Base-by-base conservation (phyloP, 768 basidiomycete species). In the Russula brevipes region DNA sequence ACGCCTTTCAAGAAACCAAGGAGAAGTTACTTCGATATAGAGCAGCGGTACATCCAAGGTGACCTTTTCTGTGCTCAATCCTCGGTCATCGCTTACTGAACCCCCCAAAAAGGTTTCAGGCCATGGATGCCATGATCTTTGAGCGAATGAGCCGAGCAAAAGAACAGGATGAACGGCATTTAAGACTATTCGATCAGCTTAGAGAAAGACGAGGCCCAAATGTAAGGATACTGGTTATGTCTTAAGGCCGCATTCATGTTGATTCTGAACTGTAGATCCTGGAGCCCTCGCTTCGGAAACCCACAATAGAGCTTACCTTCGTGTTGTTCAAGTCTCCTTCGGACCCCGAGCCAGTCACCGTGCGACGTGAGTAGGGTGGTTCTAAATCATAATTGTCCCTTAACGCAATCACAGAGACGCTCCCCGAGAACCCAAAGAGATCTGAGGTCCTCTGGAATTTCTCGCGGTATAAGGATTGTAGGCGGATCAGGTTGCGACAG, bases 111-210 rank as follows among this genome's bases (percentile, higher is more conserved):
- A 61, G 60, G 7, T 42, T 30, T 16, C 38, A 49, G 19, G 6
- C 30, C 4, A 16, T 47, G 41, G 46, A 52, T 6, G 39, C 14
- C 16, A 49, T 30, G 24, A 57, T 62, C 2, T 5, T 4, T 31
- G 31, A 31, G n/a, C 16, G 16, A 10, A 62, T 62, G 61, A 7
- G 41, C 7, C 16, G 11, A 45, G 61, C 61, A 31, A 44, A 44
- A 31, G 41, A 30, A 36, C 50, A 17, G 10, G 61, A 62, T 17
- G 19, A 46, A 38, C 52, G 47, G 7, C 31, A 3, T 45, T 50
- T 62, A 16, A 30, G 33, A 35, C 24, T 45, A n/a, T 57, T 62
- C 10, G 50, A 62, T 11, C 33, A 44, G 17, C 31, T 62, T n/a
- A 10, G 19, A n/a, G 55, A 54, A 44, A 51, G 35, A 39, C 49